Conservation (phyloP, 176 grass and related monocot genomes). For the Bromus sterilis region DNA sequence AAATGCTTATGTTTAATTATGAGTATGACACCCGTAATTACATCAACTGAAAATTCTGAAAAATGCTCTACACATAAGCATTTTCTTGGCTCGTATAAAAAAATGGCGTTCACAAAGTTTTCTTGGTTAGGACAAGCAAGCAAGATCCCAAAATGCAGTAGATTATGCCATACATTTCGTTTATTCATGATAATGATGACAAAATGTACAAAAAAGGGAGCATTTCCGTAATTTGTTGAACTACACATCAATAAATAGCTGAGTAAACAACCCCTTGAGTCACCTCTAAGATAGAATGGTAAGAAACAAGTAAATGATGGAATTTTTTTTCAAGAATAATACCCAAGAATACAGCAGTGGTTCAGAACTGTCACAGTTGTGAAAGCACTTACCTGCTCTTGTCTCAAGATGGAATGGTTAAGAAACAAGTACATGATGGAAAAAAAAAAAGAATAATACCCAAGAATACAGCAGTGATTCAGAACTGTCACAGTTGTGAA, state of each 20-base stretch:
- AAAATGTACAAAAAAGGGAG: neutral
- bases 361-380: neutral
- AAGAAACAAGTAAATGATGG: neutral
- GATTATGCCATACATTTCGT: neutral
- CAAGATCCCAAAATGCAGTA: neutral
- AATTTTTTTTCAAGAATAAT: neutral
- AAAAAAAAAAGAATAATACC: neutral
- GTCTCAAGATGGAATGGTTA: slow-evolving; percentile 15
- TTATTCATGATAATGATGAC: neutral
- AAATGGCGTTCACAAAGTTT: neutral
- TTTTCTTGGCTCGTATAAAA: neutral
- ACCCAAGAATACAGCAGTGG: neutral
- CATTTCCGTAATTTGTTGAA: neutral
- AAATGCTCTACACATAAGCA: neutral
- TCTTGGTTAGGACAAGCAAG: neutral
- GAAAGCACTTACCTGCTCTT: slow-evolving; percentile 69
- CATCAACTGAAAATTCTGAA: neutral
- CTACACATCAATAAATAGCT: neutral
- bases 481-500: neutral
- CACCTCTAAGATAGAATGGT: neutral
- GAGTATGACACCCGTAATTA: neutral
- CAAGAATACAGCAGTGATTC: neutral
- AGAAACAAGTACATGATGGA: neutral
- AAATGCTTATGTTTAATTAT: neutral
- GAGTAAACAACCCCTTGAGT: neutral